phyloP scores from a whole-genome alignment of 2,329 filamentous ascomycete species.

The Colletotrichum sidae region DNA sequence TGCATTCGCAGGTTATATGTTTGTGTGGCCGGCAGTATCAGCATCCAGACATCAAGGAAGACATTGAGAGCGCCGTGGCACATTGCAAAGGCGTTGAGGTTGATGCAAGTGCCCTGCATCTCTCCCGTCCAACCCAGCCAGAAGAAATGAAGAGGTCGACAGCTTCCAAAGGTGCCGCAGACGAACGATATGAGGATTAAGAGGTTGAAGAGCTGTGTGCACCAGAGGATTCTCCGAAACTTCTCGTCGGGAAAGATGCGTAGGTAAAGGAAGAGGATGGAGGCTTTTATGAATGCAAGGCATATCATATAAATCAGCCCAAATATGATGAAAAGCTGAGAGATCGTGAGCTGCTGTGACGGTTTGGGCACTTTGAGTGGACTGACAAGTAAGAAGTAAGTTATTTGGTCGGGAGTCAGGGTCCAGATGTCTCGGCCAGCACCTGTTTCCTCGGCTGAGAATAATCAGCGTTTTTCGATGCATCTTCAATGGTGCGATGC shows the following conservation, averaged over 20 bases:
- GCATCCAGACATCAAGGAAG: conserved; percentile 54
- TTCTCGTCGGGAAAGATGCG: conserved; percentile 47
- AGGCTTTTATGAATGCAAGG: conserved; percentile 48
- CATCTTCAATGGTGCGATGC: too few relatives aligned
- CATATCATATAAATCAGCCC: conserved; percentile 49
- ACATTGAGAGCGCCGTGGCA: conserved; percentile 56
- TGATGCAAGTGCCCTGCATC: conserved; percentile 47
- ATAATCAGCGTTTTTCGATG: not conserved
- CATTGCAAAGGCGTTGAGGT: conserved; percentile 53
- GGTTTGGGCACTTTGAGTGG: not conserved
- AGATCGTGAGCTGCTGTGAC: not conserved
- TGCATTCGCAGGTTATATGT: conserved; percentile 46
- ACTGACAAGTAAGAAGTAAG: conserved; percentile 19
- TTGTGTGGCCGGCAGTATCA: conserved; percentile 55
- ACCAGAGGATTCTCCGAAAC: conserved; percentile 42
- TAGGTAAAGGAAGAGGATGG: conserved; percentile 51
- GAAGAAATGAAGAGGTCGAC: conserved; percentile 54
- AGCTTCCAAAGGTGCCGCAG: conserved; percentile 51
- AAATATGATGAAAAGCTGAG: conserved; percentile 46
- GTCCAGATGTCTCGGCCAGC: conserved; percentile 42
- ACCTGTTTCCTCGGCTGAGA: conserved; percentile 10
- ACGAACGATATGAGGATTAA: conserved; percentile 42
- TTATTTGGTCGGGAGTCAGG: conserved; percentile 43
- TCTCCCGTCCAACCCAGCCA: conserved; percentile 53
- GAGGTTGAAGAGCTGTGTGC: conserved; percentile 32